These are phyloP conservation scores for Colletotrichum falcatum DNA, from an alignment of 2,329 filamentous ascomycete species.

Conservation along the genomic window DNA sequence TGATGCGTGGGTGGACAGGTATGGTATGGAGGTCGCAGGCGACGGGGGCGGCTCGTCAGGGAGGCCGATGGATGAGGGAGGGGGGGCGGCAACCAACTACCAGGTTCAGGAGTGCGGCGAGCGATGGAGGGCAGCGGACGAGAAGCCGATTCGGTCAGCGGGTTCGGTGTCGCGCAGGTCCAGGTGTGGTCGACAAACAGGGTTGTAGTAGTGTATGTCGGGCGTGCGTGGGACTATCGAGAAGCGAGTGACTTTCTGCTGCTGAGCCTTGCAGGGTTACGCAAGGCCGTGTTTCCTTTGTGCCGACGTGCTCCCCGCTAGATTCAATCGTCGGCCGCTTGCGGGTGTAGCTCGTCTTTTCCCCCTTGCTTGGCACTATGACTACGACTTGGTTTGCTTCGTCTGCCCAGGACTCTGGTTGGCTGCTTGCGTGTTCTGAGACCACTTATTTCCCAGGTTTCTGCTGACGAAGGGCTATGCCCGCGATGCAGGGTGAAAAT, in stretches of 20 bases:
- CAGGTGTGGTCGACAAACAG: conserved; percentile 1
- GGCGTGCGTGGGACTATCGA: background rate
- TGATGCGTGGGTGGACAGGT: background rate
- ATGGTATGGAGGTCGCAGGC: background rate
- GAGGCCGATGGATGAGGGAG: conserved; percentile 1
- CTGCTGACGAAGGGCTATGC: conserved; percentile 1
- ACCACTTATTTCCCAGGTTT: conserved; percentile 35
- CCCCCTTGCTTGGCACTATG: conserved; percentile 34
- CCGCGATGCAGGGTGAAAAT: conserved; percentile 16
- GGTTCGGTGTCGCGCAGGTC: conserved; percentile 11
- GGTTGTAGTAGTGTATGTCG: background rate
- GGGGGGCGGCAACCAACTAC: conserved; percentile 22
- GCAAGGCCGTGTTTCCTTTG: background rate
- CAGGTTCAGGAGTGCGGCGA: conserved; percentile 35
- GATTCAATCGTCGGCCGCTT: conserved; percentile 3
- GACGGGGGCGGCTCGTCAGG: conserved; percentile 20
- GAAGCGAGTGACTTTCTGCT: background rate
- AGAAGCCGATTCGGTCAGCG: conserved; percentile 35
- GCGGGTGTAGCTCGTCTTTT: background rate
- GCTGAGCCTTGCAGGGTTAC: background rate
- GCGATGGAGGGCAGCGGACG: conserved; percentile 32
- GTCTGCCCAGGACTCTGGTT: conserved; percentile 30
- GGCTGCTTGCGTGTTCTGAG: conserved; percentile 7
- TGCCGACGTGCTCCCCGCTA: background rate
- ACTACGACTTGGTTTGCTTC: conserved; percentile 24